Percentiles rank a stretch among this genome's conserved stretches.
Conservation (phyloP, 2,329 filamentous ascomycete species). For the Emmonsiellopsis sp. region DNA sequence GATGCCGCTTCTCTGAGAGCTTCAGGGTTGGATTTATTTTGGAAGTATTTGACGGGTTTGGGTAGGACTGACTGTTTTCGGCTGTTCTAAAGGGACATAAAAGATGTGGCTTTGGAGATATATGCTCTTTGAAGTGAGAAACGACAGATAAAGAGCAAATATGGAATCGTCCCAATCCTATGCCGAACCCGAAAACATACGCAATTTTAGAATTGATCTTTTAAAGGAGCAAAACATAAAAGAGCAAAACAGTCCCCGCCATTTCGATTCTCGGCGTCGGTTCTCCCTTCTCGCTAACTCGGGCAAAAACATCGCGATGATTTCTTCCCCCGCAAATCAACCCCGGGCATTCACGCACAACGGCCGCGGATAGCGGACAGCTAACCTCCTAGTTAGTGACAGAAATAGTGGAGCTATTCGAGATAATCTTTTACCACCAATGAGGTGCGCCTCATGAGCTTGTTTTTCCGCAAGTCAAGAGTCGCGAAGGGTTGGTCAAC, state of each 20-base stretch:
- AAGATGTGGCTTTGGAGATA: too few relatives aligned
- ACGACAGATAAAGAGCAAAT: too few relatives aligned
- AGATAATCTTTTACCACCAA: slow-evolving; percentile 3
- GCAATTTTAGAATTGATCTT: too few relatives aligned
- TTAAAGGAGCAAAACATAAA: too few relatives aligned
- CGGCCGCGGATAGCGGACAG: not conserved
- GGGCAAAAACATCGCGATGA: not conserved
- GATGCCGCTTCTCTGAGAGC: not conserved
- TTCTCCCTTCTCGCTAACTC: not conserved
- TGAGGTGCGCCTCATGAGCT: slow-evolving; percentile 5
- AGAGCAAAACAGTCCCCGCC: too few relatives aligned
- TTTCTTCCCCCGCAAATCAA: not conserved
- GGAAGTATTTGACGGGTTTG: not conserved
- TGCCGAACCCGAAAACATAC: too few relatives aligned
- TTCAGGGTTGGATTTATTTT: not conserved
- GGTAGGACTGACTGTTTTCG: too few relatives aligned
- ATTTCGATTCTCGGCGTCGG: too few relatives aligned
- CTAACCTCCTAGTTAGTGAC: not conserved
- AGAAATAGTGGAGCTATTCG: too few relatives aligned
- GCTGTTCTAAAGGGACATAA: not conserved
- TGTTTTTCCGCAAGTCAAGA: not conserved
- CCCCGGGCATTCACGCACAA: not conserved
- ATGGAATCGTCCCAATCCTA: too few relatives aligned
- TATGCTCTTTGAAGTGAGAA: too few relatives aligned
- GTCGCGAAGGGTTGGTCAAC: not conserved